Conservation (phyloP, 2,329 filamentous ascomycete species). For the Fusarium marasasianum region DNA sequence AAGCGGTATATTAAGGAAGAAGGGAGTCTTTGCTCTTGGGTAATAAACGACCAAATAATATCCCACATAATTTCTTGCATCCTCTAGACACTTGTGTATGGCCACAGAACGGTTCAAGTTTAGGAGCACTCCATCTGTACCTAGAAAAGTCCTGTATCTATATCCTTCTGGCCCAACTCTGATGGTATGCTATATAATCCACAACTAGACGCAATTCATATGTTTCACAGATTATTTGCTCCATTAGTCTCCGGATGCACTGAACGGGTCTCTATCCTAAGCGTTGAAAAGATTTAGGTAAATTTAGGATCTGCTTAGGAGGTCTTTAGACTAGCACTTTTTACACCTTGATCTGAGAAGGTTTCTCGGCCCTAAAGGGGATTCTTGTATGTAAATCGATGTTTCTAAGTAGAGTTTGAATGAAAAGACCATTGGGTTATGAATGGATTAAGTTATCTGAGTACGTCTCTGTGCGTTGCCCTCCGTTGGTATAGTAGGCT, state of each 20-base stretch:
- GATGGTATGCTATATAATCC: too few relatives aligned
- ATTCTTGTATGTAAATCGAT: accelerated
- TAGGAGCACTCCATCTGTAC: too few relatives aligned
- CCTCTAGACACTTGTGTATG: too few relatives aligned
- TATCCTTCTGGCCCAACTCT: too few relatives aligned
- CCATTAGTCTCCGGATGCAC: neutral
- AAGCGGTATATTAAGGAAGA: neutral
- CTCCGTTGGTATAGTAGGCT: neutral
- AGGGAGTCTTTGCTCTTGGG: neutral
- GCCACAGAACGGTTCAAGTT: too few relatives aligned
- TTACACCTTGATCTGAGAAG: neutral
- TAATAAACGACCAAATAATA: neutral
- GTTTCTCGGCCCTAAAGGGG: accelerated
- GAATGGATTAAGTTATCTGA: neutral
- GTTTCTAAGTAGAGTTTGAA: too few relatives aligned
- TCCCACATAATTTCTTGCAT: too few relatives aligned
- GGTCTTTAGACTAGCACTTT: neutral
- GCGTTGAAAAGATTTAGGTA: neutral
- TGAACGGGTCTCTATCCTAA: neutral
- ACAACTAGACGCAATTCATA: too few relatives aligned
- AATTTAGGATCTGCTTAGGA: neutral
- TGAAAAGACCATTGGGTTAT: neutral
- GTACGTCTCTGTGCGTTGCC: neutral
- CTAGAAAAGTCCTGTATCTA: too few relatives aligned
- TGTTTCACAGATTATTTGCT: too few relatives aligned